Percentiles rank a stretch among this genome's conserved stretches.
These are phyloP conservation scores for Martiniozyma asiatica DNA, from an alignment of 1,139 yeast species.

Conservation along the genomic window DNA sequence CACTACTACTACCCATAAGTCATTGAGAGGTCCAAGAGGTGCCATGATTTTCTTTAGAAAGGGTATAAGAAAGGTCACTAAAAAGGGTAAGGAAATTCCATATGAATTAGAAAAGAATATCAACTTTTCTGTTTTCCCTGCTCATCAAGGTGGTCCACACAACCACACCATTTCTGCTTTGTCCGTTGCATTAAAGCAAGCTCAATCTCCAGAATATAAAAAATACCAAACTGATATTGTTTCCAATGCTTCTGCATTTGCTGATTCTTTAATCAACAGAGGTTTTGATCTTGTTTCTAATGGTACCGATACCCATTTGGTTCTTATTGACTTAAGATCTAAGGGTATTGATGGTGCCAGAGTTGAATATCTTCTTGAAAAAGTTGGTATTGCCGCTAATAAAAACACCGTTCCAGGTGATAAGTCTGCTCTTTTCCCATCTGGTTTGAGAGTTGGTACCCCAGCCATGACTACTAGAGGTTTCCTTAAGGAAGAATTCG, in stretches of 20 bases:
- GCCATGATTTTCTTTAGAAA: constrained; percentile 96
- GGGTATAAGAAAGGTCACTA: constrained; percentile 74
- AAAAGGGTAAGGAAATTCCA: constrained; percentile 77
- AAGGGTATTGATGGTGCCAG: constrained; percentile 92
- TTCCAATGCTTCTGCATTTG: constrained; percentile 68
- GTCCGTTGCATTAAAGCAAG: constrained; percentile 90
- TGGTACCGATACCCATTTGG: constrained; percentile 93
- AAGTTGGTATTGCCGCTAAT: constrained; percentile 86
- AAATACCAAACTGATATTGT: constrained; percentile 77
- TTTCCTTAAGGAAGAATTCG: constrained; percentile 66
- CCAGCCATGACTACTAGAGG: constrained; percentile 99
- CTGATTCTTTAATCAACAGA: constrained; percentile 48
- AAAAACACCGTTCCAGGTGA: constrained; percentile 96
- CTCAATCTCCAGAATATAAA: constrained; percentile 72
- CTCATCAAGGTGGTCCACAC: constrained; percentile 99
- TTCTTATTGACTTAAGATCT: constrained; percentile 72
- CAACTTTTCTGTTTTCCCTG: constrained; percentile 96
- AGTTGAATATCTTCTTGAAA: constrained; percentile 82
- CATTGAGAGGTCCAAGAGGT: constrained; percentile 97
- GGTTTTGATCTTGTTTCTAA: constrained; percentile 78
- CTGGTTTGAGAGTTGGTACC: constrained; percentile 92
- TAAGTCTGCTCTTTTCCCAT: constrained; percentile 87
- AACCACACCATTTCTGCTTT: constrained; percentile 94
- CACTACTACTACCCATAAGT: constrained; percentile 95
- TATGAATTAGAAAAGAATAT: constrained; percentile 85